Evolutionary conservation across 2,329 filamentous ascomycete genomes (phyloP).

Genomic region (Fusarium graminum): DNA sequence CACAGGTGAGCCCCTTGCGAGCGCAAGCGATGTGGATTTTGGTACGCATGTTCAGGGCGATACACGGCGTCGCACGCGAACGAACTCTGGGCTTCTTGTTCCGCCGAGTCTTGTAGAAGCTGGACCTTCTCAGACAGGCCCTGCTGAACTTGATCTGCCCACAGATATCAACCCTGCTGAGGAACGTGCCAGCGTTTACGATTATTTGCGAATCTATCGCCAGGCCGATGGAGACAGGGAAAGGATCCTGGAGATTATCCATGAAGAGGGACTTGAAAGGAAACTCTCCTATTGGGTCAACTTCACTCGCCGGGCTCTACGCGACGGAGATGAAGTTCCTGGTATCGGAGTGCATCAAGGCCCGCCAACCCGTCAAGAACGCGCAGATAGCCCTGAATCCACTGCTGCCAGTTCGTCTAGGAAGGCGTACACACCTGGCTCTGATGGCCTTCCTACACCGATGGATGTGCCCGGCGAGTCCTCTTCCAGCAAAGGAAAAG

Average conservation of each 20-base stretch:
- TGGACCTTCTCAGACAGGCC: constrained; percentile 9
- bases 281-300: constrained; percentile 71
- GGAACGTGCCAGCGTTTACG: constrained; percentile 48
- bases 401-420: constrained; percentile 47
- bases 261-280: constrained; percentile 69
- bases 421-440: constrained; percentile 43
- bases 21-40: constrained; percentile 29
- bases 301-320: constrained; percentile 58
- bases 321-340: constrained; percentile 21
- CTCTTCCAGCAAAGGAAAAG: constrained; percentile 35
- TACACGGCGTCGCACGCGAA: constrained; percentile 29
- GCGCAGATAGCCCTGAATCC: constrained; percentile 43
- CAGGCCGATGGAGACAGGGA: constrained; percentile 71
- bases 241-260: constrained; percentile 71
- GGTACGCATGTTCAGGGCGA: constrained; percentile 27
- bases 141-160: constrained; percentile 14
- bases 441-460: constrained; percentile 39
- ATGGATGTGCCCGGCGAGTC: constrained; percentile 24
- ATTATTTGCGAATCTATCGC: constrained; percentile 67
- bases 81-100: constrained; percentile 25
- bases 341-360: constrained; percentile 12
- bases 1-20: constrained; percentile 39
- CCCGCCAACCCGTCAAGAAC: constrained; percentile 4
- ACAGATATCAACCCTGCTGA: constrained; percentile 13
- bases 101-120: constrained; percentile 28